Percentiles rank a stretch among this genome's conserved stretches.
phyloP scores from a whole-genome alignment of 495 filamentous ascomycete genomes.

The Barbatosphaeria neglecta region DNA sequence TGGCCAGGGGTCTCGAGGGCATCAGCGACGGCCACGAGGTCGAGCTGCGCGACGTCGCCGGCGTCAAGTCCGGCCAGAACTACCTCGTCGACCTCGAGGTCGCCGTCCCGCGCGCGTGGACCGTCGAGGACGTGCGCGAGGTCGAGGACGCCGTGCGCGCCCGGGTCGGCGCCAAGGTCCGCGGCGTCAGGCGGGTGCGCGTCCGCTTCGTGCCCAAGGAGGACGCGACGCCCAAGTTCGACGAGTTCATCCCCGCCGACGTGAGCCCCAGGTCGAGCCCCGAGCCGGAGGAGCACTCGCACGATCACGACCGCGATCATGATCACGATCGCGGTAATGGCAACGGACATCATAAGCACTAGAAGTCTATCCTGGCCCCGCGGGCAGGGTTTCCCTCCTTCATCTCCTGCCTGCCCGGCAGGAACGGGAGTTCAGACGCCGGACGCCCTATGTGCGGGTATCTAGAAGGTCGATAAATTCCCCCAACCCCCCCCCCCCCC shows the following conservation, averaged over 20 bases:
- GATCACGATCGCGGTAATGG: constrained; percentile 8
- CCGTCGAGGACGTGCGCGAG: constrained; percentile 51
- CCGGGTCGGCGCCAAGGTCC: constrained; percentile 57
- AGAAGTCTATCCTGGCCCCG: not conserved
- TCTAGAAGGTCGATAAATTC: too few relatives aligned
- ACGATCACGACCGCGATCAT: constrained; percentile 33
- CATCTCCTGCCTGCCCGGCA: too few relatives aligned
- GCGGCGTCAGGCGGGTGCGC: constrained; percentile 69
- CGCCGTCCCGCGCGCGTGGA: constrained; percentile 61
- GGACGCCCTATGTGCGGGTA: too few relatives aligned
- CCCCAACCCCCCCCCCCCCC: too few relatives aligned
- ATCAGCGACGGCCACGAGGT: constrained; percentile 37
- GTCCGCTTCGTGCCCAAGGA: constrained; percentile 70
- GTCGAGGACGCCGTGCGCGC: constrained; percentile 63
- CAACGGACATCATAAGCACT: not conserved
- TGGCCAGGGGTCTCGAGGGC: constrained; percentile 43
- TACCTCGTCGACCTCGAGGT: constrained; percentile 82
- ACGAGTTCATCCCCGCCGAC: constrained; percentile 68
- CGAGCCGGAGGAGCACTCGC: constrained; percentile 44
- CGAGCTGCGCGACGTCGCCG: constrained; percentile 59
- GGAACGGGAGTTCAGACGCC: too few relatives aligned
- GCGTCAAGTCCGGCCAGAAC: constrained; percentile 90
- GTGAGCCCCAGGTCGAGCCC: constrained; percentile 50
- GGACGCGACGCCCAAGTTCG: constrained; percentile 41
- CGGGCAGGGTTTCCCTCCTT: too few relatives aligned